Base-by-base conservation (phyloP, 768 basidiomycete species). In the Lentinus brumalis region DNA sequence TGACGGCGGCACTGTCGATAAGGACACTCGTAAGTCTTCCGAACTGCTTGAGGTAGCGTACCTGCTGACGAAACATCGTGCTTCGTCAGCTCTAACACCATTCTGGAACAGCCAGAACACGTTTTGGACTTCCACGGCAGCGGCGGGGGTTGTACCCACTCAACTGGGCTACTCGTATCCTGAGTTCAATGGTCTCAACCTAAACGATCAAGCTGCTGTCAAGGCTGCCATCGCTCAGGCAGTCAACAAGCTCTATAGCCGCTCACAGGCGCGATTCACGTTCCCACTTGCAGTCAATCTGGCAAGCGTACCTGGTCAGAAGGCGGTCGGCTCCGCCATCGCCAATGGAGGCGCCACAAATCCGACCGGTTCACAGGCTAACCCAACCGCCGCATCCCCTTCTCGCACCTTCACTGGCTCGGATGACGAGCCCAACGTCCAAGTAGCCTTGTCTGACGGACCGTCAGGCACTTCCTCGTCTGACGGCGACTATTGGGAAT, bases 91-190 rank as follows among this genome's bases (percentile, higher is more conserved):
- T 26, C 70, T 84, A 14, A 77, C 79, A 4, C 81, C 83, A 26
- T 84, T 83, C 76, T 78, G 79, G 76, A 73, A 75, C 51, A 65
- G 70, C 7, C 68, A 75, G 44, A 61, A 60, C 4, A 68, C 62
- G 6, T 82, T 75, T 71, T 83, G 81, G 81, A 64, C 60, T 3
- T 79, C 81, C 2, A 35, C 72, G 0, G 67, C 67, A 8, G 65
- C 73, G 5, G 63, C n/a, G 4, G 56, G 66, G 2, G 69, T 73
- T 39, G 75, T 74, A 8, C 60, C 74, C 5, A 41, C 29, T 9
- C 65, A 63, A 9, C 68, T 83, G 14, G 73, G 77, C 32, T 85
- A 84, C 63, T 75, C 79, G 1, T 83, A 84, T 67, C 82, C 83
- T 11, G 83, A 84, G 39, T 82, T 83, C 68, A 77, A 78, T 53